phyloP scores from a whole-genome alignment of 805 yeast genomes.

The Kurtzmaniella fragi region DNA sequence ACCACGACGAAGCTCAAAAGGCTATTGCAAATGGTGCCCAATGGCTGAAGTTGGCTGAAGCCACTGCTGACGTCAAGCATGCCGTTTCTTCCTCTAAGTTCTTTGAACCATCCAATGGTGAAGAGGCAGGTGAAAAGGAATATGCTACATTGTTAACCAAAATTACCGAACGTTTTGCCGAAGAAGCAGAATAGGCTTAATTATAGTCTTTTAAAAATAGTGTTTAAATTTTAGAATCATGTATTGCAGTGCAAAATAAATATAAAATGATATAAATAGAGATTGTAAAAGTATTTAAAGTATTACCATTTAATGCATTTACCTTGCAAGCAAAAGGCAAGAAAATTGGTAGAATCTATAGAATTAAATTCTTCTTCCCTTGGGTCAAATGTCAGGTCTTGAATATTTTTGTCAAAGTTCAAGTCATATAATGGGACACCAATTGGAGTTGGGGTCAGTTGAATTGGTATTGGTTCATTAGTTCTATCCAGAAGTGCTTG shows the following conservation, averaged over 20 bases:
- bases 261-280: conserved; percentile 6
- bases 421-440: conserved; percentile 17
- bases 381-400: not conserved
- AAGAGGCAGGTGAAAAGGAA: conserved; percentile 67
- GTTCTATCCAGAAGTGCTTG: not conserved
- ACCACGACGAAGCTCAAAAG: conserved; percentile 96
- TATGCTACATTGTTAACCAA: conserved; percentile 69
- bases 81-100: conserved; percentile 92
- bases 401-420: conserved; percentile 10
- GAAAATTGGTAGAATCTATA: conserved; percentile 10
- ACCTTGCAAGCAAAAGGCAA: conserved; percentile 10
- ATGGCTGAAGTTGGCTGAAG: conserved; percentile 89
- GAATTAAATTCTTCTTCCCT: conserved; percentile 3
- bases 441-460: conserved; percentile 15
- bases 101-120: conserved; percentile 92
- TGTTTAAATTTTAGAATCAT: not conserved
- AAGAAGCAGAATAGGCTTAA: conserved; percentile 74
- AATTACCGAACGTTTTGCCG: conserved; percentile 90
- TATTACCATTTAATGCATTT: conserved; percentile 5
- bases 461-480: conserved; percentile 4
- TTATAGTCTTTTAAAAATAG: not conserved
- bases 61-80: conserved; percentile 88
- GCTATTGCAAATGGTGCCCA: conserved; percentile 89
- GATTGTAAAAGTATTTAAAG: not conserved
- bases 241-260: not conserved